Evolutionary conservation across 2,329 filamentous ascomycete species (phyloP), one percentile per base, ranked within the genome.

Genomic region (Pyricularia sp.): DNA sequence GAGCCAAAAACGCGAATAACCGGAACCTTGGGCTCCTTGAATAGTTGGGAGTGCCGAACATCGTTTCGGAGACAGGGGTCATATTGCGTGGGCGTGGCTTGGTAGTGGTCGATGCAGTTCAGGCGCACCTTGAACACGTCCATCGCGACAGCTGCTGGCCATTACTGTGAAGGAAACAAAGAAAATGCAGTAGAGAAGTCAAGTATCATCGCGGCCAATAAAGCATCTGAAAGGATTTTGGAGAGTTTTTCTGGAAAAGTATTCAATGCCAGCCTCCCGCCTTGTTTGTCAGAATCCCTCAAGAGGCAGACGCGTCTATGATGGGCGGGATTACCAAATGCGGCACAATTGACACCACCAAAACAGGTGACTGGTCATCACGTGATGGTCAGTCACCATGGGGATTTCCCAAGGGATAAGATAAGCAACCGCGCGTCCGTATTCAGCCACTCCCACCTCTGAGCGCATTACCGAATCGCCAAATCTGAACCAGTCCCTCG

Each of bases 91-190:
- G 92, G 89, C 12, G 81, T 81, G 55, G 88, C 85, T 77, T 96
- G 92, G 75, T 97, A 99, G 75, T 94, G 88, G 77, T 99, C 94
- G 78, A 99, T 88, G 79, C 91, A 96, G 75, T 99, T 97, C 73
- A 99, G 81, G 71, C 93, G 89, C 73, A 99, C 87, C 70, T 90
- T 89, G 78, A 99, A 97, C 70, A 84, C 81, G 72, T 91, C 88
- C 88, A 79, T 79, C 69, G 66, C 72, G 71, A 44, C 28, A 33
- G 61, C 9, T 44, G n/a, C 4, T 10, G 35, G 4, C 13, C 55
- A 59, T 59, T 3, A 19, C 24, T 59, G 13, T 16, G 8, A 3
- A 24, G n/a, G 6, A 10, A 1, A 6, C 5, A 16, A 19, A 2
- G 2, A n/a, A 12, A 16, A 13, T 19, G 3, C 12, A 59, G 28